Evolutionary conservation across 208 protist genomes (phyloP).

Genomic region (Dictyostelium gargantuum): DNA sequence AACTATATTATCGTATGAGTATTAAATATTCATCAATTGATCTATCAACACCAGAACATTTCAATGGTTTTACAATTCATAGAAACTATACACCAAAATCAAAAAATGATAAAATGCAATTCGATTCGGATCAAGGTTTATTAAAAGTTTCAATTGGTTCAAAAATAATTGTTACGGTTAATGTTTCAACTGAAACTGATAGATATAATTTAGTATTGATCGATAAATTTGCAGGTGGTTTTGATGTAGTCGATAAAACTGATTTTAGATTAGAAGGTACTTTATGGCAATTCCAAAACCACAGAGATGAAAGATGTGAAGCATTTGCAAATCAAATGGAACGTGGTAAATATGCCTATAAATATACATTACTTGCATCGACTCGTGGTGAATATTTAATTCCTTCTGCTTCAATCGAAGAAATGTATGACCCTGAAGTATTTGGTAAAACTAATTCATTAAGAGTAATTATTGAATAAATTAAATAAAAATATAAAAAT

Average conservation of each 20-base stretch:
- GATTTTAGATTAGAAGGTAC: background rate
- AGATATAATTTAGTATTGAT: background rate
- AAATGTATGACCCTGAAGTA: constrained; percentile 26
- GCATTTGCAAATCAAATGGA: background rate
- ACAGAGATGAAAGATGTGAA: constrained; percentile 19
- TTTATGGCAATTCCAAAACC: background rate
- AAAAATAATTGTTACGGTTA: background rate
- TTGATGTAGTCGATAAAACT: background rate
- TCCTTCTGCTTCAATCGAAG: background rate
- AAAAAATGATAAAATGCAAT: background rate
- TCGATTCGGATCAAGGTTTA: background rate
- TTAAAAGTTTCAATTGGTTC: background rate
- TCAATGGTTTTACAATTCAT: background rate
- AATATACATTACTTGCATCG: constrained; percentile 15
- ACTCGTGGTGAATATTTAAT: constrained; percentile 14
- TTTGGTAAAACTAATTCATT: constrained; percentile 31
- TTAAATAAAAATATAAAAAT: background rate
- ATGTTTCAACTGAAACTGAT: background rate
- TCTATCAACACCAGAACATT: background rate
- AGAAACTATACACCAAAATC: background rate
- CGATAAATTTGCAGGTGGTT: constrained; percentile 34
- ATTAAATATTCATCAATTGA: background rate
- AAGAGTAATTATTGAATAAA: constrained; percentile 32
- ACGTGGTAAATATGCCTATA: background rate
- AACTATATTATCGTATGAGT: constrained; percentile 27